Evolutionary conservation across 495 filamentous ascomycete genomes (phyloP).

Genomic region (Penicillium salamii): DNA sequence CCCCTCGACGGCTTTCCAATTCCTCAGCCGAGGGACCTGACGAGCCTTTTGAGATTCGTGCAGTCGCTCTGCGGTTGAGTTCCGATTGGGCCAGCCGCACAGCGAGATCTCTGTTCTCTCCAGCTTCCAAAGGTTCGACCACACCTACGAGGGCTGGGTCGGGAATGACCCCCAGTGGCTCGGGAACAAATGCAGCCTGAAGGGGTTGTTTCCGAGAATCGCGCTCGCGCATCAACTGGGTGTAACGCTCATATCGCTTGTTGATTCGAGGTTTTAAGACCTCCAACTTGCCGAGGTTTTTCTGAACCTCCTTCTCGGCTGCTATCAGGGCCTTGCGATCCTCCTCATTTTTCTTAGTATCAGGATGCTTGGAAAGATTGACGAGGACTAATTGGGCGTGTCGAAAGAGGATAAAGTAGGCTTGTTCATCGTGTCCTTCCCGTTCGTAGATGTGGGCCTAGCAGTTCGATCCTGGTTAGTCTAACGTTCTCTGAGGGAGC

Average conservation of each 20-base stretch:
- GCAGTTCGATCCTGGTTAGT: neutral
- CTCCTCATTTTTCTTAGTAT: constrained; percentile 42
- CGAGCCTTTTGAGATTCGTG: constrained; percentile 53
- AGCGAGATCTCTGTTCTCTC: constrained; percentile 70
- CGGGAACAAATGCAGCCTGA: constrained; percentile 9
- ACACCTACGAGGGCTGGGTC: constrained; percentile 42
- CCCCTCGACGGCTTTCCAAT: constrained; percentile 54
- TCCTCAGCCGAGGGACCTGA: constrained; percentile 52
- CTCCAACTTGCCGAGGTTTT: constrained; percentile 59
- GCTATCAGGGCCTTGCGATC: constrained; percentile 45
- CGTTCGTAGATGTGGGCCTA: constrained; percentile 76
- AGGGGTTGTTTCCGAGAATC: constrained; percentile 32
- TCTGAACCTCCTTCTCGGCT: constrained; percentile 52
- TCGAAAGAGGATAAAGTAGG: constrained; percentile 82
- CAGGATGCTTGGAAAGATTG: constrained; percentile 59
- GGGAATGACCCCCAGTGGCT: constrained; percentile 17
- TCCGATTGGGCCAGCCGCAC: constrained; percentile 74
- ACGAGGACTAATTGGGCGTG: constrained; percentile 70
- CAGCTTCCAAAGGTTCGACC: constrained; percentile 60
- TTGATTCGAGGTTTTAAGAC: constrained; percentile 64
- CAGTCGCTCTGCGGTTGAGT: constrained; percentile 63
- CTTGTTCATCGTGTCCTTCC: constrained; percentile 81
- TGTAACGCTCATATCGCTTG: constrained; percentile 59
- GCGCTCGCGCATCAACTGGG: constrained; percentile 51
- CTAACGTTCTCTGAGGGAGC: too few relatives aligned